Conservation (phyloP, 805 yeast genomes). For the Crinitomyces ghanaensis region DNA sequence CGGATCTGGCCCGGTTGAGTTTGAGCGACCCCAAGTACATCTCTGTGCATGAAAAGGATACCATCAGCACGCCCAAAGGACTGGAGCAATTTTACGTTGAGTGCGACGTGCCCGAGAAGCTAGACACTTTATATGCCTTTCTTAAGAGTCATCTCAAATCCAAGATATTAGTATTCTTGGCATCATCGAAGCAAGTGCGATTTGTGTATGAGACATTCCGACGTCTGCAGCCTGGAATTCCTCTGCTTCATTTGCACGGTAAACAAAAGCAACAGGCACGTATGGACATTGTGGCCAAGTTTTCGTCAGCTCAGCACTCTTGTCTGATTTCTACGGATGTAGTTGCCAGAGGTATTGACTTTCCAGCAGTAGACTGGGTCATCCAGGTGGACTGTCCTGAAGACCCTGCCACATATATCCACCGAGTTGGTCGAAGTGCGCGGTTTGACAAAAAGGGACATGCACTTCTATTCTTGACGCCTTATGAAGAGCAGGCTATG, state of each 20-base stretch:
- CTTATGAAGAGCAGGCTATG: slow-evolving; percentile 73
- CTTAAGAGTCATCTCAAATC: slow-evolving; percentile 69
- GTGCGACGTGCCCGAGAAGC: slow-evolving; percentile 64
- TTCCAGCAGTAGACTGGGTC: slow-evolving; percentile 94
- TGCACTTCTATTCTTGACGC: slow-evolving; percentile 71
- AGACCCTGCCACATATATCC: slow-evolving; percentile 79
- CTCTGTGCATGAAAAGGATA: slow-evolving; percentile 32
- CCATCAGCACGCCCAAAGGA: slow-evolving; percentile 60
- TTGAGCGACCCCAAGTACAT: slow-evolving; percentile 52
- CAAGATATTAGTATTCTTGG: slow-evolving; percentile 72
- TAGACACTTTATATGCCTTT: slow-evolving; percentile 78
- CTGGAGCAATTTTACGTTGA: slow-evolving; percentile 75
- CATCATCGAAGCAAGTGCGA: slow-evolving; percentile 86
- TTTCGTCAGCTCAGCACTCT: slow-evolving; percentile 65
- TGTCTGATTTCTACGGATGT: slow-evolving; percentile 85
- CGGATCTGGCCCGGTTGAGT: slow-evolving; percentile 72
- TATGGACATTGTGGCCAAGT: slow-evolving; percentile 68
- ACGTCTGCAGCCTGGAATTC: slow-evolving; percentile 84
- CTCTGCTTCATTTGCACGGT: slow-evolving; percentile 75
- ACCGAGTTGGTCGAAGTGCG: slow-evolving; percentile 84
- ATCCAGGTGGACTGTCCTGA: slow-evolving; percentile 87
- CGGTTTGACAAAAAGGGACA: slow-evolving; percentile 78
- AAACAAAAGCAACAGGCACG: slow-evolving; percentile 86
- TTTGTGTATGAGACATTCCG: slow-evolving; percentile 79
- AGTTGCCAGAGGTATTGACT: slow-evolving; percentile 85